Evolutionary conservation across 192 early-diverging fungal species (phyloP), one percentile per base, ranked within the genome.

Genomic region (Entomortierella beljakovae): DNA sequence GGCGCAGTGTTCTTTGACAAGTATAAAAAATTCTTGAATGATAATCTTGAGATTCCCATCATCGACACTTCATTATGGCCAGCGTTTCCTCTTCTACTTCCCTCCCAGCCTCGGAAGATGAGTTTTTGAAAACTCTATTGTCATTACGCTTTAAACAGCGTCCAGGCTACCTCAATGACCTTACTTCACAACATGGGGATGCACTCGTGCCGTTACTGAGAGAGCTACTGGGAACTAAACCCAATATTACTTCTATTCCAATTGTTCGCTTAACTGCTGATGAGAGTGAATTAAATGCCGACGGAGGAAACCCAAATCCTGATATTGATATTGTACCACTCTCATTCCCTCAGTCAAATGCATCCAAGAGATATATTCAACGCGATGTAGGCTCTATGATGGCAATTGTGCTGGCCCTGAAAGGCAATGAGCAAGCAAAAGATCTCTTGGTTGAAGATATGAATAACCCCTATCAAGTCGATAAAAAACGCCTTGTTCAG

Each of bases 271-370:
- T 62, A n/a, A 31, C 57, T 8, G 15, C 52, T 31, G 43, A 64
- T 5, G 75, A 70, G 55, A 15, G 61, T 15, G 61, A 69, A 20
- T 49, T 79, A 18, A 43, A 56, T 7, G 67, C 59, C 3, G 75
- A 79, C 26, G 75, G 75, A 16, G 62, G 75, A 26, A 79, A 70
- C 50, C 67, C 75, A 16, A 22, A 32, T 28, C 75, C 75, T 7
- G 61, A 63, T 18, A 28, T 61, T 16, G 75, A 68, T 32, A 48
- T 34, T 18, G 54, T 63, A 4, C 28, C 57, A 18, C 32, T 79
- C 16, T 37, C 15, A 9, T 55, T 64, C 33, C 67, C 75, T 6
- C 75, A 79, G 57, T 54, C 75, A 6, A 79, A 69, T 22, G 67
- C 75, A n/a, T 59, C 75, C 10, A 22, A 54, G 10, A 52, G 75